A percentile compares a stretch with the other conserved stretches of the same genome.
Evolutionary conservation across 441 rosid genomes (phyloP).

Genomic region (Manihot esculenta): DNA sequence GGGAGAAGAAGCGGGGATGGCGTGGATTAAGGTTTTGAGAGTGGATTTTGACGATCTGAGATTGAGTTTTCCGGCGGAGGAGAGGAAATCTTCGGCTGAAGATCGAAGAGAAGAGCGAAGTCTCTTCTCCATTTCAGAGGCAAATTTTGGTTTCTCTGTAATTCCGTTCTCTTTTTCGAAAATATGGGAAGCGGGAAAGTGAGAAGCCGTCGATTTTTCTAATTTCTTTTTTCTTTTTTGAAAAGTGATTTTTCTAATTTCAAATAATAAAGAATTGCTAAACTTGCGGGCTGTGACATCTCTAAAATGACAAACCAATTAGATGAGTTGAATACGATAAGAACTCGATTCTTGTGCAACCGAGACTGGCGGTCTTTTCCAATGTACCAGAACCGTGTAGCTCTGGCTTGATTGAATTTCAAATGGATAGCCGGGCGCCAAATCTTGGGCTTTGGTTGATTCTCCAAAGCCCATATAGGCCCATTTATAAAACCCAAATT

Average conservation of each 20-base stretch:
- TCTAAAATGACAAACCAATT: background rate
- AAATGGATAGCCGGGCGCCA: background rate
- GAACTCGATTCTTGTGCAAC: background rate
- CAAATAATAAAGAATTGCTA: background rate
- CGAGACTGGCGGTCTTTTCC: background rate
- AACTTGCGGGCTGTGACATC: background rate
- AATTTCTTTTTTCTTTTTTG: too few relatives aligned
- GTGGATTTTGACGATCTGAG: constrained; percentile 62
- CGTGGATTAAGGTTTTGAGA: constrained; percentile 59
- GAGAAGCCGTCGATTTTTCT: background rate
- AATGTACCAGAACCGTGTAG: background rate
- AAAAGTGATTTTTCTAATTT: constrained; percentile 2
- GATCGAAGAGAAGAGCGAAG: constrained; percentile 67
- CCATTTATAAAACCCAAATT: background rate
- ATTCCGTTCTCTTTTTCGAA: background rate
- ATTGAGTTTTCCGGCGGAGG: constrained; percentile 41
- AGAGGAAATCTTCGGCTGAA: constrained; percentile 68
- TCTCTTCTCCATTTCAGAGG: constrained; percentile 60
- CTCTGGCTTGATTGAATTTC: background rate
- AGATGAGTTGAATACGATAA: background rate
- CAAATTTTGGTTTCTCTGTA: background rate
- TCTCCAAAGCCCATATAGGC: background rate
- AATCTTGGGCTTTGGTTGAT: background rate
- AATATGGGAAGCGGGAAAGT: background rate
- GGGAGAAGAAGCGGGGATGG: constrained; percentile 51